Base-by-base conservation (phyloP, 2,329 filamentous ascomycete genomes). In the Monilinia aucupariae region DNA sequence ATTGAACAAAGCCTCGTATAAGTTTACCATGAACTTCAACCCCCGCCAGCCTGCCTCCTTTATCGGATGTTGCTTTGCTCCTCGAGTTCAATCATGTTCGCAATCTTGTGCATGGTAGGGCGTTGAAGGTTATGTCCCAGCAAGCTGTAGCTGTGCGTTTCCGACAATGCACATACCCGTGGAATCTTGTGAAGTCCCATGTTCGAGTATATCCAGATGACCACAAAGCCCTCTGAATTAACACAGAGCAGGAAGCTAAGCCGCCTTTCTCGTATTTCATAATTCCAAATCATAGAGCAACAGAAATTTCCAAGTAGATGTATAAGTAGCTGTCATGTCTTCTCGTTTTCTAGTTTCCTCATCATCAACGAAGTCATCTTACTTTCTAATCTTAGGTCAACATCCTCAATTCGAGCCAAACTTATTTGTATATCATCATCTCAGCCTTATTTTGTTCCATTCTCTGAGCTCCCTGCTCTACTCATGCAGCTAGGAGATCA, bases 181-280 rank as follows among this genome's bases (percentile, higher is more conserved):
- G 25, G 25, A n/a, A 8, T 22, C 34, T 39, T 2, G 25, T n/a
- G 15, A 4, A 15, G 34, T 56, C 59, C 51, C 50, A 61, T 39
- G 15, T 45, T 56, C 51, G 51, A 27, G 6, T 30, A 22, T 13
- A 32, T 48, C 13, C 59, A 48, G 41, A 48, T 61, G 50, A 55
- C 32, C 37, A 34, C 43, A 55, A 48, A 53, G 13, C 53, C 4
- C 49, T 61, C 32, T 43, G 50, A 39, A 37, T 47, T 12, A 60
- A 34, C 47, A 45, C n/a, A 13, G n/a, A 55, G 50, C 43, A 25
- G 22, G 30, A 55, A 27, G 39, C 50, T 48, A 48, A 61, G 59
- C 59, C 50, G 27, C 27, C 22, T 5, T 56, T 17, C 51, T 61
- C 30, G n/a, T n/a, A 56, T 10, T 20, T 6, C 9, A 17, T 55